Conservation (phyloP, 2,329 filamentous ascomycete genomes). For the Purpureocillium lavendulum region DNA sequence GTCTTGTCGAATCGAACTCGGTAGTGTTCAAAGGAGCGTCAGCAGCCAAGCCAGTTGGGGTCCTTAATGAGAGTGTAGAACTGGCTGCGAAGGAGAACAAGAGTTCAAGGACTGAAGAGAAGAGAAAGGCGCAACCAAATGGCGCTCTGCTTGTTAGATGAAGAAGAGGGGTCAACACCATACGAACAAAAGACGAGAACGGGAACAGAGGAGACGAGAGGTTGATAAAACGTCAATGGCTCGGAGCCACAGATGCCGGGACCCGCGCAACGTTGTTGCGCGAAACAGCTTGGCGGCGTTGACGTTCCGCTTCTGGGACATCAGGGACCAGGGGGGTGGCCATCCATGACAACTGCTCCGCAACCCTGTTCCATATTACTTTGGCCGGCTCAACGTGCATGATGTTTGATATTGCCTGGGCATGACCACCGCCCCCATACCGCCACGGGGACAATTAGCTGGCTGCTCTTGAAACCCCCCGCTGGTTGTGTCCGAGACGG, state of each 20-base stretch:
- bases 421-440: no score
- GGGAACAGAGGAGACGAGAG: neutral
- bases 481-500: no score
- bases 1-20: no score
- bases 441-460: no score
- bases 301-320: constrained; percentile 11
- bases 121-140: constrained; percentile 17
- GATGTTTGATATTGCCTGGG: no score
- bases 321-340: constrained; percentile 6
- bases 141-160: constrained; percentile 2
- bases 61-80: constrained; percentile 23
- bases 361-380: constrained; percentile 16
- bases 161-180: neutral
- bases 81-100: constrained; percentile 21
- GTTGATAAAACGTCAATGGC: constrained; percentile 1
- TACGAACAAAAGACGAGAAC: neutral
- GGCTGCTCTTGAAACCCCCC: no score
- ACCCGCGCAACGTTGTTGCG: constrained; percentile 5
- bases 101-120: constrained; percentile 29
- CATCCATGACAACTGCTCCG: constrained; percentile 13
- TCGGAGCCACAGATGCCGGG: no score
- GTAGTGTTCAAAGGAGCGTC: constrained; percentile 36
- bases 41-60: constrained; percentile 52
- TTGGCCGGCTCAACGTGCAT: constrained; percentile 2
- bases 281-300: constrained; percentile 12